Conservation (phyloP, 805 yeast species). For the Lachancea nothofagi region DNA sequence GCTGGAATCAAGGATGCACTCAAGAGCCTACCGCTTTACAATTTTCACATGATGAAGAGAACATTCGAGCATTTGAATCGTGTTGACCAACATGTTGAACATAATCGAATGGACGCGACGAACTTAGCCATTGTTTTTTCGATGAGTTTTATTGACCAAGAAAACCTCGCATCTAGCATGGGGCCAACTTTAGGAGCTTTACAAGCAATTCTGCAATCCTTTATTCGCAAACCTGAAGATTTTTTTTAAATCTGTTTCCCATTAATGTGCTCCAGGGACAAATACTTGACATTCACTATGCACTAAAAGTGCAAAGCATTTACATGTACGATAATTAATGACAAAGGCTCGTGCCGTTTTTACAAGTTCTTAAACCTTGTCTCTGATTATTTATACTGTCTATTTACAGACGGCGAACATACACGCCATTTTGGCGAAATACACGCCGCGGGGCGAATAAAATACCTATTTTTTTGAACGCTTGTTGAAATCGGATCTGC, state of each 20-base stretch:
- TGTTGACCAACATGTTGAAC: conserved; percentile 59
- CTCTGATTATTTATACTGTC: neutral
- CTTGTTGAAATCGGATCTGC: conserved; percentile 23
- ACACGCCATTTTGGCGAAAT: neutral
- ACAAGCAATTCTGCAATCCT: conserved; percentile 45
- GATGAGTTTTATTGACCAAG: conserved; percentile 51
- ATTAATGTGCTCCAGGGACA: neutral
- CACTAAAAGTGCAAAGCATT: conserved; percentile 5
- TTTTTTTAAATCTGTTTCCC: conserved; percentile 23
- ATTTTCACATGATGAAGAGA: conserved; percentile 62
- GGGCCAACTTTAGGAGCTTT: conserved; percentile 49
- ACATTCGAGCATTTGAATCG: conserved; percentile 64
- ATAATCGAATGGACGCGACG: conserved; percentile 81
- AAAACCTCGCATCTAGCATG: conserved; percentile 39
- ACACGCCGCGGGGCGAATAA: too few relatives aligned
- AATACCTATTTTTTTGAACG: neutral
- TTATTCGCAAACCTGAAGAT: conserved; percentile 39
- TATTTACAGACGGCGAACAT: conserved; percentile 1
- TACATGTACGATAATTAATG: conserved; percentile 5
- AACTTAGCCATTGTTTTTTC: conserved; percentile 87
- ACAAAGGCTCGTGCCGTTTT: neutral
- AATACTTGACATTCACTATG: neutral
- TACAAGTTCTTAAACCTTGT: neutral
- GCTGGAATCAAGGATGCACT: conserved; percentile 30
- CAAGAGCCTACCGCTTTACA: conserved; percentile 51